Evolutionary conservation across 2,329 filamentous ascomycete species (phyloP).

Genomic region (Fusarium newnesense): DNA sequence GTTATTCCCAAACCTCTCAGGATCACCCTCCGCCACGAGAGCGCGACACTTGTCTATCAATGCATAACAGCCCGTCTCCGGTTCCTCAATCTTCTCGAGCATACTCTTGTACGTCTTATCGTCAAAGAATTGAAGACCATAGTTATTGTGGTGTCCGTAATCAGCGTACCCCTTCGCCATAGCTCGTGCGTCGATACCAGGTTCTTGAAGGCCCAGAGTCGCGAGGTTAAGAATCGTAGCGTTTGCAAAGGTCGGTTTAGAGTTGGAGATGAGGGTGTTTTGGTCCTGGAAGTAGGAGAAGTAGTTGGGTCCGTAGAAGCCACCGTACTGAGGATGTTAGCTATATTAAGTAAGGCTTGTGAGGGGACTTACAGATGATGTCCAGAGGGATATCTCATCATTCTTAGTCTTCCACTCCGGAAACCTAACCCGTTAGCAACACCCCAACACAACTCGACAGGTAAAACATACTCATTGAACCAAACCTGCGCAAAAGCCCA

Average conservation of each 20-base stretch:
- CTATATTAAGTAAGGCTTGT: rapidly evolving
- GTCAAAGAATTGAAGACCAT: slow-evolving; percentile 66
- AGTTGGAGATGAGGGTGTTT: slow-evolving; percentile 56
- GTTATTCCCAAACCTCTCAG: slow-evolving; percentile 52
- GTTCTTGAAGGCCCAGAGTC: slow-evolving; percentile 74
- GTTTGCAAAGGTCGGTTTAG: slow-evolving; percentile 41
- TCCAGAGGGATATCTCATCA: slow-evolving; percentile 69
- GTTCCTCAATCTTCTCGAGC: slow-evolving; percentile 15
- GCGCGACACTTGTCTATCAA: slow-evolving; percentile 61
- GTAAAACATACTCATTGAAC: slow-evolving; percentile 50
- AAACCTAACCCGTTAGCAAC: slow-evolving; percentile 50
- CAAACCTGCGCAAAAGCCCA: slow-evolving; percentile 73
- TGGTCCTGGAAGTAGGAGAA: slow-evolving; percentile 65
- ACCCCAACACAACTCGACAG: too few species aligned
- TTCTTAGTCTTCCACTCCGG: slow-evolving; percentile 62
- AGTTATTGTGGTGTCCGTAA: slow-evolving; percentile 72
- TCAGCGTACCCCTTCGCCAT: slow-evolving; percentile 64
- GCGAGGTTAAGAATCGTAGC: slow-evolving; percentile 62
- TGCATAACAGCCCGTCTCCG: slow-evolving; percentile 59
- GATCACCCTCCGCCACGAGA: slow-evolving; percentile 47
- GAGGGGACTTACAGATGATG: slow-evolving; percentile 58
- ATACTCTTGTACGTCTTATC: slow-evolving; percentile 49
- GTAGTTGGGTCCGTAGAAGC: slow-evolving; percentile 73
- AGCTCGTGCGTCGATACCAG: slow-evolving; percentile 69
- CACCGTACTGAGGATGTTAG: slow-evolving; percentile 59